Evolutionary conservation across 2,329 filamentous ascomycete genomes (phyloP).

Genomic region (Eurotiales sp.): DNA sequence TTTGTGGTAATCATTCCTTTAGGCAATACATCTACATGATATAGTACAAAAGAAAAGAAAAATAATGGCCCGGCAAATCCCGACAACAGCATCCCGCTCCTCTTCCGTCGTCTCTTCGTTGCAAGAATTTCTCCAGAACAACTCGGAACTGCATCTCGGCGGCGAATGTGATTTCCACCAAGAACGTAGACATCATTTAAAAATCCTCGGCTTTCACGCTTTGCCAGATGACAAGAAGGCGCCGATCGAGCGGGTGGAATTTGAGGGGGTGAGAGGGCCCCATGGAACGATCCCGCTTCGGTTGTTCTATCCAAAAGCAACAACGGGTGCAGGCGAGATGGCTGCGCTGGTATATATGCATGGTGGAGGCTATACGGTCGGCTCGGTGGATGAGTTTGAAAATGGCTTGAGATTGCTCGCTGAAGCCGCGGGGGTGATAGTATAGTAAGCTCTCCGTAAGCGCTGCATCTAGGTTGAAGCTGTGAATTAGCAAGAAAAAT

Average conservation of each 20-base stretch:
- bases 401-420: conserved; percentile 32
- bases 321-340: not conserved
- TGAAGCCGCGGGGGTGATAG: conserved; percentile 23
- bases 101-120: not conserved
- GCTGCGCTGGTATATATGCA: not conserved
- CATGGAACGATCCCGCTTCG: not conserved
- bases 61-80: too few relatives aligned
- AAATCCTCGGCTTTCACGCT: not conserved
- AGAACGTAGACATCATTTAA: not conserved
- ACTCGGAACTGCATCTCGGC: not conserved
- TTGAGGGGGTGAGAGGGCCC: not conserved
- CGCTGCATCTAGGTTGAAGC: too few relatives aligned
- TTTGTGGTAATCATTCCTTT: too few relatives aligned
- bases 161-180: not conserved
- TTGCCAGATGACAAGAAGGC: not conserved
- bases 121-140: not conserved
- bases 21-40: too few relatives aligned
- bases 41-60: too few relatives aligned
- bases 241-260: not conserved
- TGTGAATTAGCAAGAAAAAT: too few relatives aligned
- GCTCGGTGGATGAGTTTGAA: conserved; percentile 38
- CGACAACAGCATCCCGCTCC: not conserved
- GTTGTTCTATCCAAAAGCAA: not conserved
- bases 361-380: conserved; percentile 24
- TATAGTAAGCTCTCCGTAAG: too few relatives aligned